These are phyloP conservation scores for Aspergillus felis DNA, from an alignment of 2,329 filamentous ascomycete genomes.

Conservation along the genomic window DNA sequence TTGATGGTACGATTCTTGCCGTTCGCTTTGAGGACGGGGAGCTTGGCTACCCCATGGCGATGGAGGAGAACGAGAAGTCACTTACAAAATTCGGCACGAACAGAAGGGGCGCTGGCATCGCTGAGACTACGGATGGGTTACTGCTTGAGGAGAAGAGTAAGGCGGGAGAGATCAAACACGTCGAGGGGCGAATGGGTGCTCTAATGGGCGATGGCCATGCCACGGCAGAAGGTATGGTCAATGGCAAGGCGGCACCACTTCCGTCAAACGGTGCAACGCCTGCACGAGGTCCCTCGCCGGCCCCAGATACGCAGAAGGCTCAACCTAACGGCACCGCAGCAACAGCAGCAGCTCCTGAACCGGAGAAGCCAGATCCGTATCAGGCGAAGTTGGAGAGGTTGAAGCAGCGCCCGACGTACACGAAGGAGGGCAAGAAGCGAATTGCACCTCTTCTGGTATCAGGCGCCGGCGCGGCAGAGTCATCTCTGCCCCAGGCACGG, in stretches of 20 bases:
- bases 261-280: constrained; percentile 45
- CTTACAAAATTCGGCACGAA: constrained; percentile 89
- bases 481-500: constrained; percentile 83
- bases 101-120: constrained; percentile 80
- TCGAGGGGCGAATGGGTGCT: constrained; percentile 96
- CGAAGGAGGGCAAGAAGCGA: constrained; percentile 94
- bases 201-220: constrained; percentile 80
- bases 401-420: constrained; percentile 89
- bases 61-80: constrained; percentile 87
- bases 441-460: constrained; percentile 90
- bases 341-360: constrained; percentile 29
- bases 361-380: constrained; percentile 50
- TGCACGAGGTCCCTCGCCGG: constrained; percentile 29
- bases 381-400: constrained; percentile 62
- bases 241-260: constrained; percentile 42
- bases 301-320: constrained; percentile 29
- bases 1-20: constrained; percentile 84
- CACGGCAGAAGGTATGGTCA: constrained; percentile 48
- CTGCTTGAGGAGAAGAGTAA: constrained; percentile 88
- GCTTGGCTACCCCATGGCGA: constrained; percentile 78
- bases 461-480: constrained; percentile 79
- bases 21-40: constrained; percentile 82
- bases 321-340: constrained; percentile 35
- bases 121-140: constrained; percentile 86
- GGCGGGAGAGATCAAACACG: constrained; percentile 80